Percentiles rank a stretch among this genome's conserved stretches.
These are phyloP conservation scores for Manihot esculenta DNA, from an alignment of 441 rosid genomes.

Conservation along the genomic window DNA sequence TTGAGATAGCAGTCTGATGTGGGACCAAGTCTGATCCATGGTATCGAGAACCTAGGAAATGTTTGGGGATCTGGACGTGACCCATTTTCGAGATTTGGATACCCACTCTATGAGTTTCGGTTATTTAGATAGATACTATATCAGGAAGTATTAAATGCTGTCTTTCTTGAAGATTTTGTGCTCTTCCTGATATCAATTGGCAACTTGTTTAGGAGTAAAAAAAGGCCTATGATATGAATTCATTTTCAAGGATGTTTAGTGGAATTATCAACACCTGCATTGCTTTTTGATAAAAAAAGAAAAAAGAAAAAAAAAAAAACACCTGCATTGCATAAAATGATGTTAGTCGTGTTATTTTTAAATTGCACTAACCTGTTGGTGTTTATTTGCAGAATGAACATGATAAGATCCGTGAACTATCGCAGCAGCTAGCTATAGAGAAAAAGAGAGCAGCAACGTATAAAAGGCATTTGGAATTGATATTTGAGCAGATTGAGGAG, in stretches of 20 bases:
- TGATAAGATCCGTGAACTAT: conserved; percentile 77
- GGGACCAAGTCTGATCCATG: too few species aligned
- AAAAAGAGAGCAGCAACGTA: conserved; percentile 85
- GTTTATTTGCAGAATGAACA: conserved; percentile 68
- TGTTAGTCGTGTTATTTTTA: not conserved
- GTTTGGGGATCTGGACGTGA: too few species aligned
- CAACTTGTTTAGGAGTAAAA: not conserved
- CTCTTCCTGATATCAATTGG: not conserved
- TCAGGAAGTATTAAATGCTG: not conserved
- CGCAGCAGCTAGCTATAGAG: conserved; percentile 87
- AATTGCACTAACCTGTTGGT: conserved; percentile 13
- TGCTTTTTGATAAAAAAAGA: too few species aligned
- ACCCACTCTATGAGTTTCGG: too few species aligned
- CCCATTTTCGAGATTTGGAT: too few species aligned
- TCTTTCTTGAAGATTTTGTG: not conserved
- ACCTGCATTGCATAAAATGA: not conserved
- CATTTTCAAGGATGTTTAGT: not conserved
- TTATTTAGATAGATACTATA: too few species aligned
- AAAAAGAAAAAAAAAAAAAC: too few species aligned
- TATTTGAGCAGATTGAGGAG: conserved; percentile 85
- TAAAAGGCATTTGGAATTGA: conserved; percentile 84
- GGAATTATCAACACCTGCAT: not conserved
- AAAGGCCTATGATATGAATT: not conserved
- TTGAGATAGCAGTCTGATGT: too few species aligned
- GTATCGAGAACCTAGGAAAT: too few species aligned